phyloP scores from a whole-genome alignment of 1,139 yeast species.

The Blastobotrys arbuscula region DNA sequence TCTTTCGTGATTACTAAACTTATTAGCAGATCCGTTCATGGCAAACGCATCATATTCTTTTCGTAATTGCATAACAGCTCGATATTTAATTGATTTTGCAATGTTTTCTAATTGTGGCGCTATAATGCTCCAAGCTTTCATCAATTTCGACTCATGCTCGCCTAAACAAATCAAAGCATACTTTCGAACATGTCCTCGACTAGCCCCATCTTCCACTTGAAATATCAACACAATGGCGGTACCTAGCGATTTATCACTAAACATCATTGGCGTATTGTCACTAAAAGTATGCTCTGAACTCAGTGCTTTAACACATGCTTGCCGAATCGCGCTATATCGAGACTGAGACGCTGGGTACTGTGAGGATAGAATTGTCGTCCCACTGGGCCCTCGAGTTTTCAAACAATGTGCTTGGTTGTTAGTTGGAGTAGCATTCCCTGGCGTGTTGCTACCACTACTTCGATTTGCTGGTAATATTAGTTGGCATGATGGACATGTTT shows the following conservation, averaged over 20 bases:
- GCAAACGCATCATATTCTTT: slow-evolving; percentile 10
- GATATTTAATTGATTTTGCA: slow-evolving; percentile 46
- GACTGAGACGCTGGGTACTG: slow-evolving; percentile 59
- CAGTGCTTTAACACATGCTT: slow-evolving; percentile 42
- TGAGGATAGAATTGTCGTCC: slow-evolving; percentile 39
- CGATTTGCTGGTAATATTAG: slow-evolving; percentile 20
- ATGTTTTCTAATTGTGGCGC: slow-evolving; percentile 47
- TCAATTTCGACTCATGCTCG: slow-evolving; percentile 49
- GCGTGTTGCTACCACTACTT: background rate
- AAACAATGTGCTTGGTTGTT: slow-evolving; percentile 13
- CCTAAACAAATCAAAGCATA: slow-evolving; percentile 60
- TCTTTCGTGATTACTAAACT: slow-evolving; percentile 38
- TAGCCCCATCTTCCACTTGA: slow-evolving; percentile 60
- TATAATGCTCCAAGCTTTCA: slow-evolving; percentile 55
- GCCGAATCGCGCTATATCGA: slow-evolving; percentile 51
- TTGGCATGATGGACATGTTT: slow-evolving; percentile 26
- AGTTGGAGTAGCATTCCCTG: background rate
- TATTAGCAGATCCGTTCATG: background rate
- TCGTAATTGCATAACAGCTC: slow-evolving; percentile 33
- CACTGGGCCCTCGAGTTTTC: slow-evolving; percentile 14
- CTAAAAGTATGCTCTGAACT: slow-evolving; percentile 71
- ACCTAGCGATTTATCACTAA: slow-evolving; percentile 66
- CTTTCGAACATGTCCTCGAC: slow-evolving; percentile 75
- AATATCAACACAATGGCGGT: slow-evolving; percentile 62
- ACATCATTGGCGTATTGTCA: slow-evolving; percentile 59